Conservation (phyloP, 2,329 filamentous ascomycete species). For the Macrophomina phaseolina region DNA sequence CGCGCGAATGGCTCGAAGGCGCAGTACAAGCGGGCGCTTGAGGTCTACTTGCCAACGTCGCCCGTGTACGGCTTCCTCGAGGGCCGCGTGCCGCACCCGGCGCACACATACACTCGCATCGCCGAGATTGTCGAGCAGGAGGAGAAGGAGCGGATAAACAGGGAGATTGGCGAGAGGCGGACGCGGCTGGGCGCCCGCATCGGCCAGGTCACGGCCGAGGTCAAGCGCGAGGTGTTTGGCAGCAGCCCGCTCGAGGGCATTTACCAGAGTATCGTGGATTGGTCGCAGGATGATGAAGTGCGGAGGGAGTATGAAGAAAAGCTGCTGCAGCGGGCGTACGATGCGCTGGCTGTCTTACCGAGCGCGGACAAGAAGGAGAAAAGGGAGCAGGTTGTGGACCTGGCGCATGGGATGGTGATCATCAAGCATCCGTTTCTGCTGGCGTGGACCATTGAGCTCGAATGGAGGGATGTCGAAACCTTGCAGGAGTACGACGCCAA, state of each 20-base stretch:
- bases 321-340: constrained; percentile 79
- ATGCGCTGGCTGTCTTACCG: constrained; percentile 73
- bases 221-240: constrained; percentile 81
- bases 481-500: constrained; percentile 73
- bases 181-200: constrained; percentile 86
- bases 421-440: constrained; percentile 89
- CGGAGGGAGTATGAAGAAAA: constrained; percentile 90
- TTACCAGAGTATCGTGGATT: constrained; percentile 85
- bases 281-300: constrained; percentile 84
- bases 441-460: constrained; percentile 88
- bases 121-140: constrained; percentile 83
- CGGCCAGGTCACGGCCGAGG: constrained; percentile 81
- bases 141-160: constrained; percentile 89
- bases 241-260: constrained; percentile 79
- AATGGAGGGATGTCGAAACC: constrained; percentile 78
- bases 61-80: constrained; percentile 83
- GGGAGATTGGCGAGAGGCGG: constrained; percentile 83
- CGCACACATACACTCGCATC: constrained; percentile 79
- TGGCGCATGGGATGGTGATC: constrained; percentile 92
- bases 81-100: constrained; percentile 79
- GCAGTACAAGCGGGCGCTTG: constrained; percentile 78
- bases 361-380: constrained; percentile 72
- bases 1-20: constrained; percentile 72
- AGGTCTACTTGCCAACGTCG: constrained; percentile 74
- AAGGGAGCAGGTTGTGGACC: constrained; percentile 72